Conservation (phyloP, 441 rosid genomes). For the Populus hybrid region DNA sequence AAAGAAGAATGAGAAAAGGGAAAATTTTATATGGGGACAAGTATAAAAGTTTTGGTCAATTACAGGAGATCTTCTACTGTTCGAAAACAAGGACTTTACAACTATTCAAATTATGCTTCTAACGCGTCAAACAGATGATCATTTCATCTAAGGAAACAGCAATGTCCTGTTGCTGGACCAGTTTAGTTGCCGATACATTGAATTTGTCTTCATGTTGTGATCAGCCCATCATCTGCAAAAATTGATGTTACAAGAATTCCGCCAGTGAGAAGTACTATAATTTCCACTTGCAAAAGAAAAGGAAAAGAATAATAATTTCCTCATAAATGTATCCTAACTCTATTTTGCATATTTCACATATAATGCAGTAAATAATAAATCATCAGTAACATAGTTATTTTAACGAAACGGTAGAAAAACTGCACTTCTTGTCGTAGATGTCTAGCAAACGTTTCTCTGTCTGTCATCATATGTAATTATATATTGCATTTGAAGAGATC, state of each 20-base stretch:
- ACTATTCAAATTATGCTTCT: neutral
- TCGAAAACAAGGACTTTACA: constrained; percentile 10
- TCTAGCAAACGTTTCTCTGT: neutral
- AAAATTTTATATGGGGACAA: neutral
- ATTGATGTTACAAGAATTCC: neutral
- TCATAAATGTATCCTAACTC: neutral
- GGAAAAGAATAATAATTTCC: neutral
- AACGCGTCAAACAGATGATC: neutral
- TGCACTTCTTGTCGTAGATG: neutral
- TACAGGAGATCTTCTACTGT: neutral
- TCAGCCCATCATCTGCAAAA: constrained; percentile 70
- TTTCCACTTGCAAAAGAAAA: neutral
- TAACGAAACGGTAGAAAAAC: neutral
- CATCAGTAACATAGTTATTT: neutral
- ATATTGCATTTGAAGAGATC: neutral
- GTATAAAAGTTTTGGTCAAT: neutral
- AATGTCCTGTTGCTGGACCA: neutral
- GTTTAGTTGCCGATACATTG: neutral
- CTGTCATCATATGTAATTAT: neutral
- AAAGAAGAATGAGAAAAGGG: neutral
- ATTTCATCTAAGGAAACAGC: neutral
- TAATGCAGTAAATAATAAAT: neutral
- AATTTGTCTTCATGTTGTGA: neutral
- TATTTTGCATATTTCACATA: neutral
- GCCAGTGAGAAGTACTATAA: neutral